Percentiles rank a stretch among this genome's conserved stretches.
Conservation (phyloP, 2,329 filamentous ascomycete species). For the Exophiala viscosa region DNA sequence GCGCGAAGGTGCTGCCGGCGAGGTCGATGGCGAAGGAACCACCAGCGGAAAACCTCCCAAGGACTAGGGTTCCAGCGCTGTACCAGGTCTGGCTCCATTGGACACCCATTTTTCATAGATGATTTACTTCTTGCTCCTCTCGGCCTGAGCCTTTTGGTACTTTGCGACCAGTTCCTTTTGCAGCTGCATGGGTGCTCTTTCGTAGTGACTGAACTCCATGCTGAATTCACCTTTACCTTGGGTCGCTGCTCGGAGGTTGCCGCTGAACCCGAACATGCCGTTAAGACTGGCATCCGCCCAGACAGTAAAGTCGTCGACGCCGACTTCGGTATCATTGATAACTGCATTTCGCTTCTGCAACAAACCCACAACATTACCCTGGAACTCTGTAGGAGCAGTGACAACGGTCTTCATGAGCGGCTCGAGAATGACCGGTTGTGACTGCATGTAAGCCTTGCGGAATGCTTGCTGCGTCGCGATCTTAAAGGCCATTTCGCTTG, state of each 20-base stretch:
- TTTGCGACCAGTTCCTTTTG: slow-evolving; percentile 73
- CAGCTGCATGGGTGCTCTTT: slow-evolving; percentile 77
- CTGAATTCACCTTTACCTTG: slow-evolving; percentile 98
- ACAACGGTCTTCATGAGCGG: slow-evolving; percentile 98
- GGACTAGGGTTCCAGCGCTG: no score
- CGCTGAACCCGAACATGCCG: slow-evolving; percentile 96
- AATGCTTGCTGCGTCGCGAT: slow-evolving; percentile 94
- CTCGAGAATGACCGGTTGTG: slow-evolving; percentile 80
- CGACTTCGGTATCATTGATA: slow-evolving; percentile 93
- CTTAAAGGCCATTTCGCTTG: slow-evolving; percentile 93
- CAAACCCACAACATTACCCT: slow-evolving; percentile 89
- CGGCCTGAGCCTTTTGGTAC: slow-evolving; percentile 63
- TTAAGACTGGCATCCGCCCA: slow-evolving; percentile 90
- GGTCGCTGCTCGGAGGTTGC: slow-evolving; percentile 83
- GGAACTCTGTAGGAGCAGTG: slow-evolving; percentile 93
- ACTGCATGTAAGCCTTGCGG: slow-evolving; percentile 82
- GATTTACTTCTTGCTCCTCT: slow-evolving; percentile 59
- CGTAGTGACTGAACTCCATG: slow-evolving; percentile 99
- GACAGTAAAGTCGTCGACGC: slow-evolving; percentile 88
- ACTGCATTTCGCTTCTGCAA: slow-evolving; percentile 96
- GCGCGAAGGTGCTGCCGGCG: not conserved
- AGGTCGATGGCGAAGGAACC: no score
- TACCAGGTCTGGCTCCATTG: no score
- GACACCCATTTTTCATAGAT: not conserved
- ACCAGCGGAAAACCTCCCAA: no score